Evolutionary conservation across 2,329 filamentous ascomycete genomes (phyloP).

Genomic region (Triangularia setosa): DNA sequence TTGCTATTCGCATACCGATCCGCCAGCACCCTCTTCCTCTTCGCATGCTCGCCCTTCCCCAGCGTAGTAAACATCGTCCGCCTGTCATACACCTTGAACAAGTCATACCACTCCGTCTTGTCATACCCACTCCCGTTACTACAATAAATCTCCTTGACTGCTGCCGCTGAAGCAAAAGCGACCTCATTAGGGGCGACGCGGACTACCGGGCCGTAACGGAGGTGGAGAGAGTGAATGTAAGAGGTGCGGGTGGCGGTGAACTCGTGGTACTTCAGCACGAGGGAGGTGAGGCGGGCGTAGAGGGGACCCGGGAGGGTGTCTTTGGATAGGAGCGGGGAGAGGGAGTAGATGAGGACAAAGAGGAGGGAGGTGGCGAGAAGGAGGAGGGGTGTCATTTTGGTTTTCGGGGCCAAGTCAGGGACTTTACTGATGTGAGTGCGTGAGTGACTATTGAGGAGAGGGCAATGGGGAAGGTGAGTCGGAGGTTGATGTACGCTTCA

Average conservation of each 20-base stretch:
- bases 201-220: conserved; percentile 53
- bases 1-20: conserved; percentile 68
- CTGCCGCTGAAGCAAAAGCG: conserved; percentile 53
- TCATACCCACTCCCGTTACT: conserved; percentile 60
- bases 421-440: no score
- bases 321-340: conserved; percentile 32
- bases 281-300: conserved; percentile 46
- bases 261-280: conserved; percentile 53
- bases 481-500: no score
- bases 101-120: conserved; percentile 61
- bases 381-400: background rate
- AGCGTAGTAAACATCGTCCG: conserved; percentile 60
- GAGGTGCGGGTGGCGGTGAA: conserved; percentile 48
- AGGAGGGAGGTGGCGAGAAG: background rate
- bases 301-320: conserved; percentile 46
- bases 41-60: conserved; percentile 57
- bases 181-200: conserved; percentile 56
- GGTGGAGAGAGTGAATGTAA: conserved; percentile 55
- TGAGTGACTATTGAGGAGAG: background rate
- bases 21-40: conserved; percentile 59
- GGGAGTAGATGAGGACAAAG: background rate
- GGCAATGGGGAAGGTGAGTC: background rate
- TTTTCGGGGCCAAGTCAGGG: no score
- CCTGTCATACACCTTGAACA: conserved; percentile 56
- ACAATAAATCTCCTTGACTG: conserved; percentile 60